A percentile compares a stretch with the other conserved stretches of the same genome.
Conservation (phyloP, 179 eudicot genomes). For the Silene coronaria region DNA sequence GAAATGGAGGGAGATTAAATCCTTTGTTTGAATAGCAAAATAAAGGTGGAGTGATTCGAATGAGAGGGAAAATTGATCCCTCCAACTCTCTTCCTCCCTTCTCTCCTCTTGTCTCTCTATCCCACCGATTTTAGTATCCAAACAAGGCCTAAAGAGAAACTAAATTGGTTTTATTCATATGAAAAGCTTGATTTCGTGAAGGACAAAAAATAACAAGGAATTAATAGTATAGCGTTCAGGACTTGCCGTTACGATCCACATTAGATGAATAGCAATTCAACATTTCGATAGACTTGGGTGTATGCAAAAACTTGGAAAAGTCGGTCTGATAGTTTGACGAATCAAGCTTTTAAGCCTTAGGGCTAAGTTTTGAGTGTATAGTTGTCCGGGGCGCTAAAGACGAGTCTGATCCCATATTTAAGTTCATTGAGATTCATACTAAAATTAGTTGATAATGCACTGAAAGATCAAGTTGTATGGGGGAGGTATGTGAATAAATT, state of each 20-base stretch:
- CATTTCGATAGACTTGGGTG: background rate
- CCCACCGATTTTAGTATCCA: too few species aligned
- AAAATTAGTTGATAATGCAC: background rate
- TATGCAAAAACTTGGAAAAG: background rate
- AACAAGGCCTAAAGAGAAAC: background rate
- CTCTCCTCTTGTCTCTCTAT: too few species aligned
- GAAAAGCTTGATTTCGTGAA: background rate
- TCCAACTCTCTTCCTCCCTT: too few species aligned
- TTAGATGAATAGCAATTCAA: too few species aligned
- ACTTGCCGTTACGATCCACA: background rate
- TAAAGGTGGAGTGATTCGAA: too few species aligned
- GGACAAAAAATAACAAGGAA: background rate
- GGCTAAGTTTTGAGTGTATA: background rate
- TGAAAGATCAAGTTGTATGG: background rate
- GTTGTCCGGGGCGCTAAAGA: background rate
- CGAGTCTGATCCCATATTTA: background rate
- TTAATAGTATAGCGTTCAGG: background rate
- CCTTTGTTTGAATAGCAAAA: too few species aligned
- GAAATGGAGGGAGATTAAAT: too few species aligned
- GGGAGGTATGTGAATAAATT: slow-evolving; percentile 6
- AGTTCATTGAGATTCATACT: background rate
- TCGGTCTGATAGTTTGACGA: background rate
- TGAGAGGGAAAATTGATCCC: too few species aligned
- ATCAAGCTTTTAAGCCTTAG: background rate
- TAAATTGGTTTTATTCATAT: background rate